A percentile compares a stretch with the other conserved stretches of the same genome.
Evolutionary conservation across 805 yeast species (phyloP).

Genomic region (Candida methanosorbosa): DNA sequence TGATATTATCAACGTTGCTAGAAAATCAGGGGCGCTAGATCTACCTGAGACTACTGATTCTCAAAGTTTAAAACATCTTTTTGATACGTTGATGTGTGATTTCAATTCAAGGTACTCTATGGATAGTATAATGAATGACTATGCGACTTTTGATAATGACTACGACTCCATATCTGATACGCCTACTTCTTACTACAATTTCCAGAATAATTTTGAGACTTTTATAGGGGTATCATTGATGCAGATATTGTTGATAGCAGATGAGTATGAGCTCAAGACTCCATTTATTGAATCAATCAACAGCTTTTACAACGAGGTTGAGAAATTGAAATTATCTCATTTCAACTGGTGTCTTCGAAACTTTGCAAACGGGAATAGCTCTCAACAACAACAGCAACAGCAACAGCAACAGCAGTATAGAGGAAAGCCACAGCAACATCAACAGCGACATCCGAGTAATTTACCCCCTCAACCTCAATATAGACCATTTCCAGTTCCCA

Average conservation of each 20-base stretch:
- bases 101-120: constrained; percentile 14
- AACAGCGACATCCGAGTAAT: no score
- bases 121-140: neutral
- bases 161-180: constrained; percentile 5
- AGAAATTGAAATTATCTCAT: constrained; percentile 6
- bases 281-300: constrained; percentile 16
- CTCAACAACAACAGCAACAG: neutral
- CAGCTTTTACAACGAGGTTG: constrained; percentile 14
- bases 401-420: neutral
- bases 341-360: constrained; percentile 12
- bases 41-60: constrained; percentile 15
- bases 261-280: constrained; percentile 3
- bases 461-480: no score
- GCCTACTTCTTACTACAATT: constrained; percentile 13
- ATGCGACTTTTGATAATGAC: constrained; percentile 1
- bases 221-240: constrained; percentile 10
- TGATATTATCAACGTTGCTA: constrained; percentile 15
- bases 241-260: constrained; percentile 12
- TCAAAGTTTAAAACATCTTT: constrained; percentile 5
- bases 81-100: constrained; percentile 12
- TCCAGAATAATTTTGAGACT: constrained; percentile 10
- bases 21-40: constrained; percentile 15
- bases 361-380: no score
- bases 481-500: no score
- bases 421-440: no score